phyloP scores from a whole-genome alignment of 805 yeast species.

The Metschnikowia kunwiensis region DNA sequence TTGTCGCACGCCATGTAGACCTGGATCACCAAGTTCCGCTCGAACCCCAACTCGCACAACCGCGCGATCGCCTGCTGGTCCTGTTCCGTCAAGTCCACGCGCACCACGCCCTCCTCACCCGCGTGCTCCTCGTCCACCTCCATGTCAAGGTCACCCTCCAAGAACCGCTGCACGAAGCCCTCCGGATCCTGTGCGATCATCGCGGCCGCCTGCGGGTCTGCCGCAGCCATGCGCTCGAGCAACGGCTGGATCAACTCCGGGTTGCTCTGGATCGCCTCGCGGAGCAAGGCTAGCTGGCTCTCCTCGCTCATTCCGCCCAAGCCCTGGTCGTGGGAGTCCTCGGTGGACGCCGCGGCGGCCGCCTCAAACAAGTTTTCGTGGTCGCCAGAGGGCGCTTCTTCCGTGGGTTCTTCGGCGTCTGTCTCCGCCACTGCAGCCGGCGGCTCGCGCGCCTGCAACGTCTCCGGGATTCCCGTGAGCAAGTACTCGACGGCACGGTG shows the following conservation, averaged over 20 bases:
- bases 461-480: slow-evolving; percentile 83
- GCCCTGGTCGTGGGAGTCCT: slow-evolving; percentile 24
- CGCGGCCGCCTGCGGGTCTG: slow-evolving; percentile 82
- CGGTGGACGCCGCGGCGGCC: slow-evolving; percentile 32
- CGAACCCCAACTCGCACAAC: slow-evolving; percentile 90
- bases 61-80: slow-evolving; percentile 89
- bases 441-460: slow-evolving; percentile 38
- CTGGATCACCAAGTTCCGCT: slow-evolving; percentile 80
- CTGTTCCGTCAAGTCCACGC: slow-evolving; percentile 66
- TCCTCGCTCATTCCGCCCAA: slow-evolving; percentile 39
- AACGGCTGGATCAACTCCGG: slow-evolving; percentile 87
- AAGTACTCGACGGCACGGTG: slow-evolving; percentile 97
- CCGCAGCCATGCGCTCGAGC: slow-evolving; percentile 73
- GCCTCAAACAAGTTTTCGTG: slow-evolving; percentile 54
- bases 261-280: slow-evolving; percentile 76
- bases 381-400: slow-evolving; percentile 10
- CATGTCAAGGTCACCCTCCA: slow-evolving; percentile 52
- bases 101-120: slow-evolving; percentile 37
- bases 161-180: slow-evolving; percentile 70
- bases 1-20: slow-evolving; percentile 97
- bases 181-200: slow-evolving; percentile 86
- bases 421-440: slow-evolving; percentile 2
- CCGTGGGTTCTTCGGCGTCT: slow-evolving; percentile 14
- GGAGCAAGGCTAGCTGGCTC: slow-evolving; percentile 51
- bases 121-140: slow-evolving; percentile 37